Conservation (phyloP, 371 early-diverging fungal genomes). For the Umbelopsis sp. region DNA sequence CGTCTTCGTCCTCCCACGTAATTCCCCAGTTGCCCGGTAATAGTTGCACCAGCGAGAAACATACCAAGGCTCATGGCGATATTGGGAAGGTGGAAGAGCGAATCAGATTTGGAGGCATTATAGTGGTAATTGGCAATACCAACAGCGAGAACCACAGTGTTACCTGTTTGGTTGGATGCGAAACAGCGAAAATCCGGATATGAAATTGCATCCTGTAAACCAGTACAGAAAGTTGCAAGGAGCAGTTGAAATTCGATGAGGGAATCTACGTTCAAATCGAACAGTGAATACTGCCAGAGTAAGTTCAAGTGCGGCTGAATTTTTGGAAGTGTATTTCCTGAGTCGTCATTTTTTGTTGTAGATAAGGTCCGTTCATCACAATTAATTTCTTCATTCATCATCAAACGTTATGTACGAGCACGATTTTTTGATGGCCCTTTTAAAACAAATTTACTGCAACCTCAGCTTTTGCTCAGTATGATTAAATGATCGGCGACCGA, state of each 20-base stretch:
- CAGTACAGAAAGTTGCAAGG: neutral
- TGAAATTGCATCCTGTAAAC: neutral
- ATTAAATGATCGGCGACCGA: neutral
- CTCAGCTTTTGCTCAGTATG: neutral
- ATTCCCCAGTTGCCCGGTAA: too few relatives aligned
- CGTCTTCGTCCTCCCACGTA: too few relatives aligned
- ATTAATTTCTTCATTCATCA: neutral
- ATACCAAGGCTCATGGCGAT: too few relatives aligned
- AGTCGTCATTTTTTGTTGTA: neutral
- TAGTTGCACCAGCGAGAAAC: too few relatives aligned
- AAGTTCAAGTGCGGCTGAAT: neutral
- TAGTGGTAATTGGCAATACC: too few relatives aligned
- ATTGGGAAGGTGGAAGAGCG: too few relatives aligned
- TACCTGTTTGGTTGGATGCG: too few relatives aligned
- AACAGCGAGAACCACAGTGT: too few relatives aligned
- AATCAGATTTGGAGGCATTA: too few relatives aligned
- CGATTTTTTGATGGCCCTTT: neutral
- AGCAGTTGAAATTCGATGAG: neutral
- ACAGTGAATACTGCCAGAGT: neutral
- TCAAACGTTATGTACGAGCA: neutral
- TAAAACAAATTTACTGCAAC: neutral
- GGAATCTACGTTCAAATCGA: neutral
- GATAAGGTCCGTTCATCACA: neutral
- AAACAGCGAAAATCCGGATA: slow-evolving; percentile 1
- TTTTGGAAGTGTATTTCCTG: neutral